Conservation (phyloP, 257 asterid species). For the Knoxia roxburghii region DNA sequence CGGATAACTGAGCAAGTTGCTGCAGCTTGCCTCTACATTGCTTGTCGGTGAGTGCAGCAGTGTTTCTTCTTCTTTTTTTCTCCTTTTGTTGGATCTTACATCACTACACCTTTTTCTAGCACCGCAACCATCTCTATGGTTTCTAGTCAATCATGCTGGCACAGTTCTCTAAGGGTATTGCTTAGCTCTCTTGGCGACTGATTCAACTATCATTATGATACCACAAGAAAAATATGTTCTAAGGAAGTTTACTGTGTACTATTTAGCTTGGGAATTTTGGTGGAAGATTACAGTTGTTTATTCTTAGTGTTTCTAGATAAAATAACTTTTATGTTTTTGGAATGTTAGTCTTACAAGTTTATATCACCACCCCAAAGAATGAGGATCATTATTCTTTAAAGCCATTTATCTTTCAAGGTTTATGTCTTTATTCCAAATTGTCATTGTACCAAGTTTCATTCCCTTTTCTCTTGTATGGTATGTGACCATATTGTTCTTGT, state of each 20-base stretch:
- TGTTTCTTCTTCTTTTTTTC: too few species aligned
- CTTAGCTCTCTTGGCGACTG: background rate
- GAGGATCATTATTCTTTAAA: background rate
- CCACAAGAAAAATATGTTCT: background rate
- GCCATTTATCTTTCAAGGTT: background rate
- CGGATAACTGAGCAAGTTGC: slow-evolving; percentile 79
- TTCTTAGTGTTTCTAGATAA: background rate
- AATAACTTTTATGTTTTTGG: background rate
- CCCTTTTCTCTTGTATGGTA: background rate
- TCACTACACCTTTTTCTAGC: background rate
- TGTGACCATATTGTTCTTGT: background rate
- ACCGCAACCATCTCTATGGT: background rate
- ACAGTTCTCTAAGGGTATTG: background rate
- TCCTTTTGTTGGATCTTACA: too few species aligned
- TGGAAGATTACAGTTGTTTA: background rate
- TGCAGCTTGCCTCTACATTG: slow-evolving; percentile 84
- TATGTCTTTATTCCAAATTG: background rate
- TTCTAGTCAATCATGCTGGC: background rate
- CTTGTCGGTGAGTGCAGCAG: slow-evolving; percentile 51
- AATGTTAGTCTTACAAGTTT: background rate
- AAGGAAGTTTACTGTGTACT: background rate
- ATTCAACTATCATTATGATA: background rate
- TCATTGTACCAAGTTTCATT: background rate
- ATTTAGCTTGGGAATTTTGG: background rate
- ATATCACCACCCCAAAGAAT: background rate